phyloP scores from a whole-genome alignment of 495 filamentous ascomycete species.

The Opeltia flavorubescens region DNA sequence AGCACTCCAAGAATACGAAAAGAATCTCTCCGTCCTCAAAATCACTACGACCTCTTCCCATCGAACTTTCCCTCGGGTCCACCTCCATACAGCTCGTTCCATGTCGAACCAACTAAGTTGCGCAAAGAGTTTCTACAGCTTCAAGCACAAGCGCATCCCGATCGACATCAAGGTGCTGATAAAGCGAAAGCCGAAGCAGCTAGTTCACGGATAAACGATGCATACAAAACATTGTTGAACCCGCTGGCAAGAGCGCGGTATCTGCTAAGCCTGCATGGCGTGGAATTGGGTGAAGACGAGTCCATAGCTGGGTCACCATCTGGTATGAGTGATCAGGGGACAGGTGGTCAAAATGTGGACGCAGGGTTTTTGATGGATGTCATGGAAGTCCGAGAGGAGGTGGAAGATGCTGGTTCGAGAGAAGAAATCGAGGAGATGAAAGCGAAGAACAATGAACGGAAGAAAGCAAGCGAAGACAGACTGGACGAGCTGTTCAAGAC shows the following conservation, averaged over 20 bases:
- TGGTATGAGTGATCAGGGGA: conserved; percentile 1
- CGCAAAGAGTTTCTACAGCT: conserved; percentile 75
- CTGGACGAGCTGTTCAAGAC: conserved; percentile 49
- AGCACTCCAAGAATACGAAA: neutral
- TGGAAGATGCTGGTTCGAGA: conserved; percentile 62
- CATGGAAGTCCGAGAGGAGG: conserved; percentile 70
- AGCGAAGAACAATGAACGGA: conserved; percentile 51
- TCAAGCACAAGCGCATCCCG: conserved; percentile 69
- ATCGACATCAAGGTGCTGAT: conserved; percentile 45
- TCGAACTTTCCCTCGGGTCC: conserved; percentile 64
- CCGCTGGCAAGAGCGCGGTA: conserved; percentile 78
- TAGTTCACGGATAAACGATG: conserved; percentile 72
- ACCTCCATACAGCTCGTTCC: conserved; percentile 64
- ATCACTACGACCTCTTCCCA: conserved; percentile 83
- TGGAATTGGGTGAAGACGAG: conserved; percentile 70
- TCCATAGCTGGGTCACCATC: conserved; percentile 11
- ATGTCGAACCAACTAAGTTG: conserved; percentile 48
- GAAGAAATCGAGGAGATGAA: conserved; percentile 45
- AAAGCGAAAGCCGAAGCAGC: conserved; percentile 55
- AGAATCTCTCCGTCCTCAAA: conserved; percentile 14
- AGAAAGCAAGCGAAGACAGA: conserved; percentile 39
- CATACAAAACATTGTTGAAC: conserved; percentile 66
- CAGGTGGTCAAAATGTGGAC: conserved; percentile 34
- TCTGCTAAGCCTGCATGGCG: conserved; percentile 46
- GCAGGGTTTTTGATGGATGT: conserved; percentile 71